These are phyloP conservation scores for Calonectria honghensis DNA, from an alignment of 2,329 filamentous ascomycete genomes.

Conservation along the genomic window DNA sequence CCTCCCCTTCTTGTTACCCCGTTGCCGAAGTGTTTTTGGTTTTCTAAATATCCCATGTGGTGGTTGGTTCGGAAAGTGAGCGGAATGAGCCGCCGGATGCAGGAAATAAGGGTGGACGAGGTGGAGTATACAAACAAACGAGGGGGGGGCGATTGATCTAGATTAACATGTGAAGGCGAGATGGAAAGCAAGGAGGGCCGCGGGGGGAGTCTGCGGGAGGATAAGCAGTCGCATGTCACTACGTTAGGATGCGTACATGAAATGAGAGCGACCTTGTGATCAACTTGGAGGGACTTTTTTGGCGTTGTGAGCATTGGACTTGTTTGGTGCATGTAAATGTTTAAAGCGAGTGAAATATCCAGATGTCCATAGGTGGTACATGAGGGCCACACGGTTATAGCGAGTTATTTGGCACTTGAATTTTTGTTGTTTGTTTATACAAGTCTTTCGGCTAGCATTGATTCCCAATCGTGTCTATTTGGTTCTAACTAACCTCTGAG, in stretches of 20 bases:
- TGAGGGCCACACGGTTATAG: neutral
- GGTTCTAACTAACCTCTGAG: conserved; percentile 4
- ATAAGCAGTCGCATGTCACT: conserved; percentile 41
- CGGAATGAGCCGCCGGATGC: conserved; percentile 29
- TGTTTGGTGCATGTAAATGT: conserved; percentile 22
- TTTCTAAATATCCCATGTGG: conserved; percentile 40
- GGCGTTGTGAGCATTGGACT: conserved; percentile 17
- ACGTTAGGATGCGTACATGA: conserved; percentile 50
- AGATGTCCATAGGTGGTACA: conserved; percentile 10
- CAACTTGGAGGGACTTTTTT: conserved; percentile 12
- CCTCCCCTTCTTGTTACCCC: conserved; percentile 33
- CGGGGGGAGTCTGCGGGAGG: conserved; percentile 19
- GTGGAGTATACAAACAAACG: conserved; percentile 27
- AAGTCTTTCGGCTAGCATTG: neutral
- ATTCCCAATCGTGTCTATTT: conserved; percentile 16
- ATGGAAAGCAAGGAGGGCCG: neutral
- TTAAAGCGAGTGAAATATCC: conserved; percentile 20
- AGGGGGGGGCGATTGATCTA: conserved; percentile 32
- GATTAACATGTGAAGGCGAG: conserved; percentile 34
- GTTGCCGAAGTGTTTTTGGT: conserved; percentile 33
- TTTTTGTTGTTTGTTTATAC: neutral
- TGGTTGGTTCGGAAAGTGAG: conserved; percentile 24
- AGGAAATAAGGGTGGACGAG: conserved; percentile 5
- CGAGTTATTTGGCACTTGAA: conserved; percentile 12
- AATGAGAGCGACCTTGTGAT: conserved; percentile 52